phyloP scores from a whole-genome alignment of 1,139 yeast genomes.

The Sugiyamaella japonica region DNA sequence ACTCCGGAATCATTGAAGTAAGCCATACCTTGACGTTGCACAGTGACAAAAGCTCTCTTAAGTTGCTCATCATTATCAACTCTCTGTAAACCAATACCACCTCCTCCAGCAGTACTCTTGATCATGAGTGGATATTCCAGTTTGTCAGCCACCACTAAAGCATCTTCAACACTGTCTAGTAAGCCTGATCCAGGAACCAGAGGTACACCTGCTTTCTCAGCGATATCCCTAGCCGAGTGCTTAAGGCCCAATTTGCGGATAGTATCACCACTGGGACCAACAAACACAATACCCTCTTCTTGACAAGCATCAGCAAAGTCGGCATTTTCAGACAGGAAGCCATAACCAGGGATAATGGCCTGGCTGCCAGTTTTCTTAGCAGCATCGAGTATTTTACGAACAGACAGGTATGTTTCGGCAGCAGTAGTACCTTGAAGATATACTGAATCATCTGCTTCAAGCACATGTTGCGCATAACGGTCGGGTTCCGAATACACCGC shows the following conservation, averaged over 20 bases:
- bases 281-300: slow-evolving; percentile 80
- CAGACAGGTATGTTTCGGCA: slow-evolving; percentile 83
- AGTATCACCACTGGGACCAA: slow-evolving; percentile 94
- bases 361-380: slow-evolving; percentile 82
- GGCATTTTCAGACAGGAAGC: slow-evolving; percentile 94
- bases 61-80: slow-evolving; percentile 81
- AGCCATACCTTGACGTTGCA: slow-evolving; percentile 88
- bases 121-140: slow-evolving; percentile 93
- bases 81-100: slow-evolving; percentile 95
- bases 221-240: slow-evolving; percentile 95
- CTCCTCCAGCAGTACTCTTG: slow-evolving; percentile 98
- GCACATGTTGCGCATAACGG: slow-evolving; percentile 81
- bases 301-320: slow-evolving; percentile 89
- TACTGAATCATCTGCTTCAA: slow-evolving; percentile 75
- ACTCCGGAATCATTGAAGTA: slow-evolving; percentile 96
- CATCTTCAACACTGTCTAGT: slow-evolving; percentile 68
- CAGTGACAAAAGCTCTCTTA: slow-evolving; percentile 81
- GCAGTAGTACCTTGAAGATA: slow-evolving; percentile 81
- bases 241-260: slow-evolving; percentile 88
- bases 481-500: slow-evolving; percentile 93
- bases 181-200: slow-evolving; percentile 93
- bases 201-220: slow-evolving; percentile 85
- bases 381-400: slow-evolving; percentile 80
- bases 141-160: slow-evolving; percentile 69
- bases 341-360: slow-evolving; percentile 96